Conservation (phyloP, 2,329 filamentous ascomycete species). For the Alternaria sp. region DNA sequence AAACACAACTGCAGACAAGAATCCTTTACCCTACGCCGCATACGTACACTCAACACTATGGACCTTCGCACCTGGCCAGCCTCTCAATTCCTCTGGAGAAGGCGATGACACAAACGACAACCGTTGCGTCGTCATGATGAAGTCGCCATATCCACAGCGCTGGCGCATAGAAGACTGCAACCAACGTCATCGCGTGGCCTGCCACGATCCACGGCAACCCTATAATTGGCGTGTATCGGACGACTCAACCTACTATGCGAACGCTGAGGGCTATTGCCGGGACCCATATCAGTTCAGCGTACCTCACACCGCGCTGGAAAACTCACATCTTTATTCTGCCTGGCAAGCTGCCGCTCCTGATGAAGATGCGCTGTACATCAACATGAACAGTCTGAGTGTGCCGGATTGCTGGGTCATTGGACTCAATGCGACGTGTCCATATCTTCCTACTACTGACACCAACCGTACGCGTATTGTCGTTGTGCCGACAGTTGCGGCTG, state of each 20-base stretch:
- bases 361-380: slow-evolving; percentile 57
- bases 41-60: slow-evolving; percentile 61
- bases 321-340: slow-evolving; percentile 59
- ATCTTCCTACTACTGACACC: slow-evolving; percentile 53
- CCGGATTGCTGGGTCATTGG: slow-evolving; percentile 66
- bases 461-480: slow-evolving; percentile 58
- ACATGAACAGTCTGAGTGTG: slow-evolving; percentile 66
- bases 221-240: slow-evolving; percentile 64
- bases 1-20: slow-evolving; percentile 57
- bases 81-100: slow-evolving; percentile 53
- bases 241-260: slow-evolving; percentile 52
- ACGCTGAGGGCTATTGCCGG: slow-evolving; percentile 56
- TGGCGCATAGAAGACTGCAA: slow-evolving; percentile 66
- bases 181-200: slow-evolving; percentile 60
- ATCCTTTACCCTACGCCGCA: slow-evolving; percentile 57
- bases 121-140: slow-evolving; percentile 64
- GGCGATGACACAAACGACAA: slow-evolving; percentile 28
- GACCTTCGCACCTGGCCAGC: slow-evolving; percentile 66
- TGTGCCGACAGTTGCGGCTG: slow-evolving; percentile 66
- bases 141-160: slow-evolving; percentile 54
- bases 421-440: slow-evolving; percentile 64
- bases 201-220: slow-evolving; percentile 60
- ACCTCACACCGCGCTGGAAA: slow-evolving; percentile 69
- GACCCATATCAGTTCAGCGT: slow-evolving; percentile 59
- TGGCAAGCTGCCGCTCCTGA: slow-evolving; percentile 15